Conservation (phyloP, 139 green algal species). For the Trebouxia sp. region DNA sequence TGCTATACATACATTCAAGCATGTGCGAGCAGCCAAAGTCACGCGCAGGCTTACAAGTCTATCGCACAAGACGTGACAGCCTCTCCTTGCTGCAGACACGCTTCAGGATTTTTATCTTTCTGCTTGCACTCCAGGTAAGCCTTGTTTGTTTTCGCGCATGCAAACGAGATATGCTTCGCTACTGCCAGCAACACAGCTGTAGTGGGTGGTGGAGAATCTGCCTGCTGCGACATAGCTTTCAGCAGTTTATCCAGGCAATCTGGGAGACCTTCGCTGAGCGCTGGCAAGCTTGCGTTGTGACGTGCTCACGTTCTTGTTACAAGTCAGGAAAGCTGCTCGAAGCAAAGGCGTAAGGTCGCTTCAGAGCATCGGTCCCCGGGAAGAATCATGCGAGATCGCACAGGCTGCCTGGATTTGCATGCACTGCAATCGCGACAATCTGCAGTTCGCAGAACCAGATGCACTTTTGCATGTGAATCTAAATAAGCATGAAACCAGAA, state of each 20-base stretch:
- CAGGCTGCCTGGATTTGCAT: too few relatives aligned
- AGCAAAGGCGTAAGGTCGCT: too few relatives aligned
- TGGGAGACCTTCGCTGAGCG: too few relatives aligned
- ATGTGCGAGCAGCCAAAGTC: not conserved
- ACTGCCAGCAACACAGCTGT: slow-evolving; percentile 63
- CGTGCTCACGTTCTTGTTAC: not conserved
- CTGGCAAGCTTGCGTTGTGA: too few relatives aligned
- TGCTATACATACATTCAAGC: not conserved
- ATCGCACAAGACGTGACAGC: slow-evolving; percentile 64
- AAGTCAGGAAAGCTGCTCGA: not conserved
- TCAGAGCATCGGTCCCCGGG: too few relatives aligned
- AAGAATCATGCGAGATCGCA: too few relatives aligned
- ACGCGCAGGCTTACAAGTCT: slow-evolving; percentile 45
- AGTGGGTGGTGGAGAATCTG: slow-evolving; percentile 46
- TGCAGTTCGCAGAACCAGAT: too few relatives aligned
- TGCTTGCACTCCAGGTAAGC: slow-evolving; percentile 64
- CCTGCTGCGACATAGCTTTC: not conserved
- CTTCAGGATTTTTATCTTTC: slow-evolving; percentile 55
- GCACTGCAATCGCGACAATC: too few relatives aligned
- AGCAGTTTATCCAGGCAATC: too few relatives aligned
- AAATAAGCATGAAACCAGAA: not conserved
- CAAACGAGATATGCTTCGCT: slow-evolving; percentile 63
- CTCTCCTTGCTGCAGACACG: slow-evolving; percentile 57
- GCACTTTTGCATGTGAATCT: not conserved
- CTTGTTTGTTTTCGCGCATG: slow-evolving; percentile 53